Evolutionary conservation across 164 flowering plant genomes (phyloP).

Genomic region (Euptelea pleiosperma): DNA sequence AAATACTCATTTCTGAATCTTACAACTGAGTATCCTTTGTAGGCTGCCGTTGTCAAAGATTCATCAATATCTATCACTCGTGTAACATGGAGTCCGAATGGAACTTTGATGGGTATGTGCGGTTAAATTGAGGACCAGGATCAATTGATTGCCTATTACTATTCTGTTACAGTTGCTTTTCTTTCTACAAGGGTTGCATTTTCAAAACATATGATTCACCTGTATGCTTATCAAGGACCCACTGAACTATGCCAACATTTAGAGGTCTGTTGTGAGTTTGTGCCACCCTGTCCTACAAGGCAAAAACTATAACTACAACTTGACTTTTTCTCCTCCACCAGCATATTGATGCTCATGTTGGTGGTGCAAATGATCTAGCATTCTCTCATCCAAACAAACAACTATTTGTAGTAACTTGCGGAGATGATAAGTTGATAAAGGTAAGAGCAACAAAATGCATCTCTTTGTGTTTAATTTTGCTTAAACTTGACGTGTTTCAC

Average conservation of each 20-base stretch:
- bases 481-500: neutral
- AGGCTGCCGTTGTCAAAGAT: constrained; percentile 66
- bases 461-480: neutral
- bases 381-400: constrained; percentile 86
- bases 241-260: constrained; percentile 64
- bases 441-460: constrained; percentile 26
- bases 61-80: constrained; percentile 59
- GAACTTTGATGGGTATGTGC: constrained; percentile 62
- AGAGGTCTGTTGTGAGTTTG: constrained; percentile 49
- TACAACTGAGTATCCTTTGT: constrained; percentile 13
- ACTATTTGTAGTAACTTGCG: constrained; percentile 74
- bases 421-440: constrained; percentile 85
- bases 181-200: constrained; percentile 68
- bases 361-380: constrained; percentile 79
- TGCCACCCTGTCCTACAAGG: neutral
- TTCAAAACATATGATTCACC: constrained; percentile 71
- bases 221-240: constrained; percentile 58
- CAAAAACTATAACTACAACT: neutral
- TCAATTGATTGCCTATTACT: neutral
- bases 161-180: constrained; percentile 16
- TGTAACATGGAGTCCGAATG: constrained; percentile 89
- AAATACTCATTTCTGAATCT: neutral
- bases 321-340: constrained; percentile 4
- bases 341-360: constrained; percentile 90
- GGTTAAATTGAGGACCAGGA: neutral